A percentile compares a stretch with the other conserved stretches of the same genome.
Evolutionary conservation across 2,329 filamentous ascomycete genomes (phyloP).

Genomic region (Paradendryphiella salina): DNA sequence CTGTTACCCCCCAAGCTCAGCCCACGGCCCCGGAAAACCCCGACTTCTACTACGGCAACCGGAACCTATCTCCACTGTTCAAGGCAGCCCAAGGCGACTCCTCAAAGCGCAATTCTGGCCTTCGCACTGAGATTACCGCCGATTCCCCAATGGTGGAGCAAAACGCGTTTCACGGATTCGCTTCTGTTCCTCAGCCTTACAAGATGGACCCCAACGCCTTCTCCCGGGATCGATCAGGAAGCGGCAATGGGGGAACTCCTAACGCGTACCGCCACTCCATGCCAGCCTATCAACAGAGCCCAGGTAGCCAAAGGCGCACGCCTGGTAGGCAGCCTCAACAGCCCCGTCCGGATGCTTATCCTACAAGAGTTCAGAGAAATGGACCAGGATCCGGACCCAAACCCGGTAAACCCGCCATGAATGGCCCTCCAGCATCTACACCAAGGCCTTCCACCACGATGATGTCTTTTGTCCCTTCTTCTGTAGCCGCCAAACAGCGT

Average conservation of each 20-base stretch:
- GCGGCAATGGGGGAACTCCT: conserved; percentile 14
- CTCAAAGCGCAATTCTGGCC: conserved; percentile 48
- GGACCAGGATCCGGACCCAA: conserved; percentile 3
- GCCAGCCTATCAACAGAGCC: conserved; percentile 28
- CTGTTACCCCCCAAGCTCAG: conserved; percentile 40
- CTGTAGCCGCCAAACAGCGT: conserved; percentile 41
- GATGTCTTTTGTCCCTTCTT: conserved; percentile 45
- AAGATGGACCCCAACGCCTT: conserved; percentile 28
- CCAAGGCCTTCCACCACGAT: conserved; percentile 31
- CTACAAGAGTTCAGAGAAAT: conserved; percentile 20
- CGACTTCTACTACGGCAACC: conserved; percentile 49
- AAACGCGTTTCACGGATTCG: conserved; percentile 30
- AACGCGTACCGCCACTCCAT: conserved; percentile 33
- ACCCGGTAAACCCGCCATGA: conserved; percentile 18
- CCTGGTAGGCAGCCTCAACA: conserved; percentile 30
- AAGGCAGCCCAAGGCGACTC: conserved; percentile 52
- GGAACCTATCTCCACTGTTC: conserved; percentile 55
- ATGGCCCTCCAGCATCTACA: conserved; percentile 18
- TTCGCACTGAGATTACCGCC: conserved; percentile 50
- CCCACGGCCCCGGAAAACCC: conserved; percentile 30
- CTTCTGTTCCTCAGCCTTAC: conserved; percentile 21
- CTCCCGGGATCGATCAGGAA: conserved; percentile 22
- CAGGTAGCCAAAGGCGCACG: conserved; percentile 30
- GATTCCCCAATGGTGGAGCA: conserved; percentile 36
- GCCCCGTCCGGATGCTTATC: conserved; percentile 30